phyloP scores from a whole-genome alignment of 805 yeast species.

The Myxozyma lipomycoides region DNA sequence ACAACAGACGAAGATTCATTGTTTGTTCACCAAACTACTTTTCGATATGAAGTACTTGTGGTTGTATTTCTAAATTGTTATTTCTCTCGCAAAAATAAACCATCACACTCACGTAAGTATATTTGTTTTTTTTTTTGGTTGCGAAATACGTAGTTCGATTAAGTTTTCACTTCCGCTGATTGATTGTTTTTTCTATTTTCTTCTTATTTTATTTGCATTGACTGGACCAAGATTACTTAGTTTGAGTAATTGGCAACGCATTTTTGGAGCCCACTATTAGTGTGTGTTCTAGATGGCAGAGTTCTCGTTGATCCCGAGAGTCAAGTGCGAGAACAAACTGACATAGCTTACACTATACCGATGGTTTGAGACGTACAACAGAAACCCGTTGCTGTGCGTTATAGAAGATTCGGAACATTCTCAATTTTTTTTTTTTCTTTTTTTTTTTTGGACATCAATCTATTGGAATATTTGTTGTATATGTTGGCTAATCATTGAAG shows the following conservation, averaged over 20 bases:
- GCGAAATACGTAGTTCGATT: too few relatives aligned
- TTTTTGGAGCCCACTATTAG: too few relatives aligned
- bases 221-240: neutral
- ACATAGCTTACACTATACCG: slow-evolving; percentile 10
- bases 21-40: too few relatives aligned
- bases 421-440: neutral
- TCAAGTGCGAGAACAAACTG: neutral
- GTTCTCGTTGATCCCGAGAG: neutral
- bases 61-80: too few relatives aligned
- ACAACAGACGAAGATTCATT: too few relatives aligned
- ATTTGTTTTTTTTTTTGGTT: too few relatives aligned
- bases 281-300: neutral
- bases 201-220: neutral
- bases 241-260: neutral
- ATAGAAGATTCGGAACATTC: slow-evolving; percentile 26
- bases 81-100: too few relatives aligned
- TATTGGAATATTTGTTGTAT: neutral
- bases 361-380: slow-evolving; percentile 23
- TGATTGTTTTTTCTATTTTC: neutral
- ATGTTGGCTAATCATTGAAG: neutral
- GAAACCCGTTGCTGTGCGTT: slow-evolving; percentile 8
- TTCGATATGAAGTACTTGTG: too few relatives aligned
- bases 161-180: too few relatives aligned
- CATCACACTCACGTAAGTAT: too few relatives aligned
- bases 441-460: neutral